These are phyloP conservation scores for Entrophospora sp. DNA, from an alignment of 192 early-diverging fungal species.

Conservation along the genomic window DNA sequence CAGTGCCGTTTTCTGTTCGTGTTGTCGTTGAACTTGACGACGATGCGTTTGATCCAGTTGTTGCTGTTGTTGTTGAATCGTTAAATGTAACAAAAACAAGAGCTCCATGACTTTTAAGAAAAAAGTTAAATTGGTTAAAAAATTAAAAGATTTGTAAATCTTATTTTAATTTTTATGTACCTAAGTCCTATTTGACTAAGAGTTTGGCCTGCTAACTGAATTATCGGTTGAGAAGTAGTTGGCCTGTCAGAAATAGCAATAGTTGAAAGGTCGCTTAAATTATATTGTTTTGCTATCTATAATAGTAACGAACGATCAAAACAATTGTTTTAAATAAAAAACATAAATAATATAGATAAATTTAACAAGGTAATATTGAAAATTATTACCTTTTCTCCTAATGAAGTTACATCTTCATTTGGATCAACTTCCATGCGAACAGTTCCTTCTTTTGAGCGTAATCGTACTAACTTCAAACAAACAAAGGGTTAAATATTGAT, in stretches of 20 bases:
- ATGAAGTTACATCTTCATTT: slow-evolving; percentile 35
- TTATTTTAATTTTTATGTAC: slow-evolving; percentile 12
- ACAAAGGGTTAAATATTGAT: too few relatives aligned
- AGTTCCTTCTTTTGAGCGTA: slow-evolving; percentile 65
- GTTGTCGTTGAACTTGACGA: slow-evolving; percentile 10
- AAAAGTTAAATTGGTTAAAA: not conserved
- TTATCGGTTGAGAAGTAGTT: slow-evolving; percentile 22
- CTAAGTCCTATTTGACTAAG: slow-evolving; percentile 27
- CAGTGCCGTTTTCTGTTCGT: slow-evolving; percentile 22
- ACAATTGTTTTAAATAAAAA: not conserved
- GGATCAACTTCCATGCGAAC: slow-evolving; percentile 52
- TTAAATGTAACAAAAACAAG: slow-evolving; percentile 39
- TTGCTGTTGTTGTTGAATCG: slow-evolving; percentile 17
- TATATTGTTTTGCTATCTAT: slow-evolving; percentile 37
- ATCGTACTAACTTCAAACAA: slow-evolving; percentile 48
- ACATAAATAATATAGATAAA: slow-evolving; percentile 1
- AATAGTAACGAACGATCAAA: too few relatives aligned
- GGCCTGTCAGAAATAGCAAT: slow-evolving; percentile 37
- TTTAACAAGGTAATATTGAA: not conserved
- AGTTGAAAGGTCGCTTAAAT: slow-evolving; percentile 31
- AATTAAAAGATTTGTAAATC: not conserved
- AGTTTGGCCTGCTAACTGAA: slow-evolving; percentile 25
- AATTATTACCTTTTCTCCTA: slow-evolving; percentile 47
- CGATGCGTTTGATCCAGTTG: not conserved
- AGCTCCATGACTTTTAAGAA: slow-evolving; percentile 40